Evolutionary conservation across 2,329 filamentous ascomycete species (phyloP).

Genomic region (Sclerotinia spermophila): DNA sequence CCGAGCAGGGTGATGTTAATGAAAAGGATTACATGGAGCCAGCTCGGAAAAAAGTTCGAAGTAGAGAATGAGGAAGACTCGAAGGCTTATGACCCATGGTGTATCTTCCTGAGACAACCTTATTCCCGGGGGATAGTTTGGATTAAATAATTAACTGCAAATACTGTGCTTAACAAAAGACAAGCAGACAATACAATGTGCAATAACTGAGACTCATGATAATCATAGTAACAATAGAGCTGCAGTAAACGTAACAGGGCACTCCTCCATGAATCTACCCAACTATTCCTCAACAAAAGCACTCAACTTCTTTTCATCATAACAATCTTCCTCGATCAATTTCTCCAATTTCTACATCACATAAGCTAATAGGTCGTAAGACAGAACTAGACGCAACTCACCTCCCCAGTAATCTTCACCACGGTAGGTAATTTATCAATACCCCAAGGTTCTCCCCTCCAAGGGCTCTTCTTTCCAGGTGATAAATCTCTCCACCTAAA

Average conservation of each 20-base stretch:
- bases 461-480: neutral
- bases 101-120: neutral
- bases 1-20: neutral
- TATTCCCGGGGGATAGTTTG: neutral
- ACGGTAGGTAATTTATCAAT: conserved; percentile 4
- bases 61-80: neutral
- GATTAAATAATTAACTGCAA: neutral
- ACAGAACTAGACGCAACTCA: neutral
- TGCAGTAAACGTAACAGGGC: neutral
- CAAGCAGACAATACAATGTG: neutral
- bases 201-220: neutral
- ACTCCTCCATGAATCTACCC: neutral
- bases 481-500: conserved; percentile 9
- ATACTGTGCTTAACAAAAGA: neutral
- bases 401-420: conserved; percentile 9
- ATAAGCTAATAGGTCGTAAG: neutral
- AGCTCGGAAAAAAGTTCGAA: neutral
- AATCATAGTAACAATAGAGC: neutral
- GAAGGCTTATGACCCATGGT: neutral
- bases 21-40: neutral
- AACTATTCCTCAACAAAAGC: conserved; percentile 9
- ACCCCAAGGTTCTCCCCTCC: conserved; percentile 8
- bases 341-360: conserved; percentile 12
- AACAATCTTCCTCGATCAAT: conserved; percentile 13
- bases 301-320: conserved; percentile 10